phyloP scores from a whole-genome alignment of 2,329 filamentous ascomycete genomes.

The Colletotrichum nymphaeae region DNA sequence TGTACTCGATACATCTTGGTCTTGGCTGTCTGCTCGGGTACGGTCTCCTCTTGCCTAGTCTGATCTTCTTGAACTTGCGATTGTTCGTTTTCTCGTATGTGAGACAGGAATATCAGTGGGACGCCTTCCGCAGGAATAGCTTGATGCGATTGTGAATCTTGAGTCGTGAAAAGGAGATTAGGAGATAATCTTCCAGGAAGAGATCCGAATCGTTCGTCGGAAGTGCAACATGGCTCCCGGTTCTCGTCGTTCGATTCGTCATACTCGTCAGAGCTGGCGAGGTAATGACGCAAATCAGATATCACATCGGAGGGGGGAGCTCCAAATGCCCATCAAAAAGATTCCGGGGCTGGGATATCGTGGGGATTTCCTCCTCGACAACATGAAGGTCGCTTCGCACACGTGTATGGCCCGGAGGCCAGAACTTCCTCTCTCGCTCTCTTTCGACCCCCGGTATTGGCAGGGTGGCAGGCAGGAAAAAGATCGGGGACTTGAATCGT shows the following conservation, averaged over 20 bases:
- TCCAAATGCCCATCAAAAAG: conserved; percentile 11
- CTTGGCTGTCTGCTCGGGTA: not conserved
- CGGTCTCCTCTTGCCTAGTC: not conserved
- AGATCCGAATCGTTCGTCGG: not conserved
- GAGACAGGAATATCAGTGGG: not conserved
- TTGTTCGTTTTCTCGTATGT: not conserved
- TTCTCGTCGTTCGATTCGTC: conserved; percentile 6
- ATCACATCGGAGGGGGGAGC: conserved; percentile 8
- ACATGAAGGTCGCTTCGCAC: not conserved
- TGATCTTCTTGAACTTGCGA: not conserved
- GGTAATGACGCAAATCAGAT: conserved; percentile 29
- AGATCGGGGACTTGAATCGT: conserved; percentile 5
- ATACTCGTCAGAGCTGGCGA: conserved; percentile 5
- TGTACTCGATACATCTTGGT: conserved; percentile 13
- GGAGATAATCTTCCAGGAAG: not conserved
- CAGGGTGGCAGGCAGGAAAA: conserved; percentile 2
- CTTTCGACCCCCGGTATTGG: not conserved
- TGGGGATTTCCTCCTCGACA: not conserved
- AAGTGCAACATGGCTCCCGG: not conserved
- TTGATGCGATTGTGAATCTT: not conserved
- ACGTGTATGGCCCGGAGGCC: not conserved
- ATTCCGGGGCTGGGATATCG: not conserved
- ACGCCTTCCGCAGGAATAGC: not conserved
- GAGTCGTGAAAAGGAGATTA: not conserved
- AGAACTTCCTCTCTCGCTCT: not conserved